A percentile compares a stretch with the other conserved stretches of the same genome.
Conservation (phyloP, 495 filamentous ascomycete genomes). For the Aspergillus bertholletiae region DNA sequence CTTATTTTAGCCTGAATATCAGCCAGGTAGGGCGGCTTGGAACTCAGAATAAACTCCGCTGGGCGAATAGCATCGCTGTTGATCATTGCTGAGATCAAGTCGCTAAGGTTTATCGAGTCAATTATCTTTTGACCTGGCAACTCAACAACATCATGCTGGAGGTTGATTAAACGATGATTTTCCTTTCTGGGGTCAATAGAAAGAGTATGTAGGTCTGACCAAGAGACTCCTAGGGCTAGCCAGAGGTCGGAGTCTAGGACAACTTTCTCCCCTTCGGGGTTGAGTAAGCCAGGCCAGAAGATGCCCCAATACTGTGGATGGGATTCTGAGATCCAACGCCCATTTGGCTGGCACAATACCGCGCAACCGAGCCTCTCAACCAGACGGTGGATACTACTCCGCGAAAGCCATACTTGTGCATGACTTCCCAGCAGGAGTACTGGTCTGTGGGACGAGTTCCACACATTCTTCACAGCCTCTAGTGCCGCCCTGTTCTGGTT, state of each 20-base stretch:
- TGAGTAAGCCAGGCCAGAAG: slow-evolving; percentile 5
- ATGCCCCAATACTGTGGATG: slow-evolving; percentile 13
- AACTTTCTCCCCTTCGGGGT: neutral
- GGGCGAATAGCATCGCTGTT: neutral
- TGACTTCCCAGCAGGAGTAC: slow-evolving; percentile 10
- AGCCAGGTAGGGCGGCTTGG: neutral
- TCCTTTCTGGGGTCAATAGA: slow-evolving; percentile 1
- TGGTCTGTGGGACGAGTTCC: slow-evolving; percentile 8
- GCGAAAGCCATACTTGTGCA: neutral
- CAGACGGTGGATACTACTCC: neutral
- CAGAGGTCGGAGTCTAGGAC: slow-evolving; percentile 12
- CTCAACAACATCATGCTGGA: neutral
- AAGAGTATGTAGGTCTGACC: slow-evolving; percentile 8
- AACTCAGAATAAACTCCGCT: neutral
- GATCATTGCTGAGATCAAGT: neutral
- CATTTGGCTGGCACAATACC: slow-evolving; percentile 15
- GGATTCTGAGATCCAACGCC: slow-evolving; percentile 5
- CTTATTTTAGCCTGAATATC: neutral
- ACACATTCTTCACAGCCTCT: neutral
- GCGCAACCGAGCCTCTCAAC: slow-evolving; percentile 13
- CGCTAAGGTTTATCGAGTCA: neutral
- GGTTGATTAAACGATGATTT: slow-evolving; percentile 5
- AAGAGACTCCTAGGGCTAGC: slow-evolving; percentile 8
- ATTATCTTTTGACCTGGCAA: neutral
- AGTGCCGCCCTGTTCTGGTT: slow-evolving; percentile 5